phyloP scores from a whole-genome alignment of 805 yeast genomes.

The Sungouiozyma ichnusensis region DNA sequence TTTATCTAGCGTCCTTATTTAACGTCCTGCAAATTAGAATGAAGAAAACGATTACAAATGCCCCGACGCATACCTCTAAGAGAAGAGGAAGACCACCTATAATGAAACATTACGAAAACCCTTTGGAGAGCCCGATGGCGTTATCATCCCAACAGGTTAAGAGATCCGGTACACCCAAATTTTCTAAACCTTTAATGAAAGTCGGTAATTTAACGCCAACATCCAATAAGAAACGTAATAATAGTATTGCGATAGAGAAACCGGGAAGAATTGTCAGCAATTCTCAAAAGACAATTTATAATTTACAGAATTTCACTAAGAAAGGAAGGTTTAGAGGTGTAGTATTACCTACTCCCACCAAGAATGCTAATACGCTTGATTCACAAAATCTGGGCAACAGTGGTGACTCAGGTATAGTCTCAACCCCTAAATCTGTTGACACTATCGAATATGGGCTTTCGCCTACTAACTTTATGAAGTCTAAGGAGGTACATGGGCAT shows the following conservation, averaged over 20 bases:
- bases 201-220: conserved; percentile 22
- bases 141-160: conserved; percentile 27
- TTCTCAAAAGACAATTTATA: not conserved
- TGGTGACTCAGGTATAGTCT: not conserved
- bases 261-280: conserved; percentile 1
- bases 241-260: conserved; percentile 1
- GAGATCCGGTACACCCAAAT: conserved; percentile 18
- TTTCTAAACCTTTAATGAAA: conserved; percentile 28
- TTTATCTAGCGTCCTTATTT: not conserved
- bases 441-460: too few relatives aligned
- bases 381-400: not conserved
- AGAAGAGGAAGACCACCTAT: conserved; percentile 30
- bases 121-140: conserved; percentile 30
- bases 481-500: too few relatives aligned
- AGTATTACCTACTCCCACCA: conserved; percentile 19
- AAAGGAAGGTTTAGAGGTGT: conserved; percentile 24
- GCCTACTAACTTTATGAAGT: too few relatives aligned
- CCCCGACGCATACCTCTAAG: conserved; percentile 5
- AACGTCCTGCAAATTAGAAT: not conserved
- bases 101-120: conserved; percentile 26
- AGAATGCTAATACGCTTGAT: not conserved
- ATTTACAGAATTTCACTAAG: conserved; percentile 8
- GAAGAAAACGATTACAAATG: not conserved
- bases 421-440: not conserved
- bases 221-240: conserved; percentile 10